Conservation (phyloP, 2,329 filamentous ascomycete genomes). For the Aspergillus viridinutans region DNA sequence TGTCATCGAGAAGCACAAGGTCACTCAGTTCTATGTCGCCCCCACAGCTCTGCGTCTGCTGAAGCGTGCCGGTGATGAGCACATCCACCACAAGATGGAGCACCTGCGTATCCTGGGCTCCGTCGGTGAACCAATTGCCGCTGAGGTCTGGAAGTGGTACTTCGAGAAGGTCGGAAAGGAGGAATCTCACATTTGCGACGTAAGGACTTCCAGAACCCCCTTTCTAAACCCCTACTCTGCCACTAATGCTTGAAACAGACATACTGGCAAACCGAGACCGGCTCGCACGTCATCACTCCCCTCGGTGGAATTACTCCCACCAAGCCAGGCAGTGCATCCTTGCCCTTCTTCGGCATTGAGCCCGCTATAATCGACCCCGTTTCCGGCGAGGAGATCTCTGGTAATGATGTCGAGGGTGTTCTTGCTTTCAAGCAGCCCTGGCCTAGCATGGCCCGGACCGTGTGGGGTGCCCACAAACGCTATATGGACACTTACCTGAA, state of each 20-base stretch:
- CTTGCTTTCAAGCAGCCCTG: conserved; percentile 95
- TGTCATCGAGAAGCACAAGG: conserved; percentile 88
- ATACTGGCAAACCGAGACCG: conserved; percentile 99
- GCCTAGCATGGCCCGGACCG: conserved; percentile 97
- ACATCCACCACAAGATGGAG: conserved; percentile 86
- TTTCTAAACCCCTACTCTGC: conserved; percentile 3
- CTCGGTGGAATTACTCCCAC: conserved; percentile 90
- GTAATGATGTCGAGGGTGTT: conserved; percentile 96
- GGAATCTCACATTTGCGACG: conserved; percentile 88
- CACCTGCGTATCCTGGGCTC: conserved; percentile 85
- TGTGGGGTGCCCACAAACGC: conserved; percentile 95
- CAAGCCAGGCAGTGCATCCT: conserved; percentile 90
- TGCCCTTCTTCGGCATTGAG: conserved; percentile 98
- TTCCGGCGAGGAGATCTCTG: conserved; percentile 85
- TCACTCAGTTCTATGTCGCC: conserved; percentile 98
- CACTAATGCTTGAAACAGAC: conserved; percentile 55
- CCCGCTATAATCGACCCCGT: conserved; percentile 96
- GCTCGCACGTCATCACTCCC: conserved; percentile 91
- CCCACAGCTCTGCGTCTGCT: conserved; percentile 88
- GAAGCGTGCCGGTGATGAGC: conserved; percentile 91
- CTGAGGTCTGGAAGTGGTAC: conserved; percentile 99
- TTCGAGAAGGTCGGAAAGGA: conserved; percentile 91
- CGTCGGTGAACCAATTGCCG: conserved; percentile 94
- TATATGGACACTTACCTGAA: conserved; percentile 99
- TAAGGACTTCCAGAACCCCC: conserved; percentile 50